Base-by-base conservation (phyloP, 2,329 filamentous ascomycete species). In the Cladophialophora bantiana region DNA sequence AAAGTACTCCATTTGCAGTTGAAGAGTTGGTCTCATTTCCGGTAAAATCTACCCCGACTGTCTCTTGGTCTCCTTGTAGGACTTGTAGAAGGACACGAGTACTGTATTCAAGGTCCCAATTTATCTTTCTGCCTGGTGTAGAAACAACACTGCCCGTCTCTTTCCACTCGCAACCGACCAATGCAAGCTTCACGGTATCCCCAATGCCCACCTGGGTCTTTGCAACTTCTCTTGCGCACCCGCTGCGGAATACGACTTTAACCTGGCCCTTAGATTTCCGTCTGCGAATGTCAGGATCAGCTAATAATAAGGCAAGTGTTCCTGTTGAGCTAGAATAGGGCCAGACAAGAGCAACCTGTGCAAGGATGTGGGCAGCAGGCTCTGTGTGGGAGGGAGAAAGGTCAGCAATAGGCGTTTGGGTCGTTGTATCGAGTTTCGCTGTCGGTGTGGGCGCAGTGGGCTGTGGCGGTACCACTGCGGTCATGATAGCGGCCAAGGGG, bases 291-390 rank as follows among this genome's bases (percentile, higher is more conserved):
- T 97, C 93, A 54, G 89, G 88, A 74, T 97, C 94, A 54, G 91
- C 91, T 38, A 98, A 85, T 20, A 96, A 85, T 59, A 97, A 89
- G 32, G 92, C 90, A 71, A 93, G 85, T 45, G 88, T 88, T 61
- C 86, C 86, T 35, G 86, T 90, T 32, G 92, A 88, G 26, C 90
- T 90, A 70, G 91, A 97, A 78, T 92, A 97, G 0, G 94, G 94
- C 94, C 94, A 98, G 65, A 92, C 89, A 40, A 98, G 87, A 7
- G 93, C 94, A 26, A 97, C 87, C 15, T 91, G 83, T 45, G 91
- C 93, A 65, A 87, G 85, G 36, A 97, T 73, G 35, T 76, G 78
- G 73, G 31, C 73, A 63, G 15, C 72, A 58, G n/a, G 70, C 53
- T 34, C 71, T 31, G 15, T 77, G 73, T 53, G 77, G 67, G 9